These are phyloP conservation scores for Colletotrichum kahawae DNA, from an alignment of 2,329 filamentous ascomycete genomes.

Conservation along the genomic window DNA sequence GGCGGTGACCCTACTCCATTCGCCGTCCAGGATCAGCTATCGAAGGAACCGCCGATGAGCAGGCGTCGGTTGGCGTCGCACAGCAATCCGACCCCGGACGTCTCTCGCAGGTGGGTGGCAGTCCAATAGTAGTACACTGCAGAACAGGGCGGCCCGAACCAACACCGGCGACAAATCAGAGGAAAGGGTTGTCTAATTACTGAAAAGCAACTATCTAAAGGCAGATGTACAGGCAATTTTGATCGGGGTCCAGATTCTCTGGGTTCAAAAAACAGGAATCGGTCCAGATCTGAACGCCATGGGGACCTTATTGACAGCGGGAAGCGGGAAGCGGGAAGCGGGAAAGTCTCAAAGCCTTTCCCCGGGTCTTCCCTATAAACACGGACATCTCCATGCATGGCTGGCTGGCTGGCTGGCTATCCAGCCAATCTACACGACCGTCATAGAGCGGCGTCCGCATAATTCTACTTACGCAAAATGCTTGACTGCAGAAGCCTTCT, in stretches of 20 bases:
- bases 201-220: not conserved
- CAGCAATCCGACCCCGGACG: not conserved
- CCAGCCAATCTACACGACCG: not conserved
- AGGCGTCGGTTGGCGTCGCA: not conserved
- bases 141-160: not conserved
- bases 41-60: not conserved
- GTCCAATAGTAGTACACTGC: not conserved
- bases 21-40: not conserved
- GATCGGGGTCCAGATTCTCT: not conserved
- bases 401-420: not conserved
- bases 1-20: constrained; percentile 11
- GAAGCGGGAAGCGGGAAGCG: not conserved
- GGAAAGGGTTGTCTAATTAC: not conserved
- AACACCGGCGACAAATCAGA: not conserved
- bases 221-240: not conserved
- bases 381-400: not conserved
- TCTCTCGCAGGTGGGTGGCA: not conserved
- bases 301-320: not conserved
- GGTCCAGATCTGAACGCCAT: not conserved
- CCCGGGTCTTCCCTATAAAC: not conserved
- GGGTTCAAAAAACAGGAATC: not conserved
- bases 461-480: not conserved
- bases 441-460: not conserved
- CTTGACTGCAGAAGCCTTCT: not conserved
- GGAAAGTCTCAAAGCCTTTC: not conserved